Percentiles rank a stretch among this genome's conserved stretches.
These are phyloP conservation scores for Curvularia sp. DNA, from an alignment of 2,329 filamentous ascomycete species.

Conservation along the genomic window DNA sequence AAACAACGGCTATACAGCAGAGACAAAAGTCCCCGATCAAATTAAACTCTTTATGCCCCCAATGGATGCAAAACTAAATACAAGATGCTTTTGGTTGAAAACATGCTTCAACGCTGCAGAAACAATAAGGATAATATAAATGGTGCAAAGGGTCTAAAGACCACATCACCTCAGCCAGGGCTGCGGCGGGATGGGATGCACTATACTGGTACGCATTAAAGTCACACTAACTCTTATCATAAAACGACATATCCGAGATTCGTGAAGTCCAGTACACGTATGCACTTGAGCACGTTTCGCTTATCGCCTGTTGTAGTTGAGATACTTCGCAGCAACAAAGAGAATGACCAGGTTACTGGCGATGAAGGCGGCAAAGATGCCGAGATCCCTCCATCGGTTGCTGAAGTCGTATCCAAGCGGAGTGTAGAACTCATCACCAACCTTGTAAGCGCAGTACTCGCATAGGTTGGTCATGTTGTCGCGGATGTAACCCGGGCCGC, in stretches of 20 bases:
- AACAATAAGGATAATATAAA: not conserved
- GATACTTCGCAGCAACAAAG: slow-evolving; percentile 62
- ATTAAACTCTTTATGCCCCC: not conserved
- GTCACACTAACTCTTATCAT: not conserved
- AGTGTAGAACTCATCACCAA: slow-evolving; percentile 81
- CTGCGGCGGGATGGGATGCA: not conserved
- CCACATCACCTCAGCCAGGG: not conserved
- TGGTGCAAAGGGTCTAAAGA: not conserved
- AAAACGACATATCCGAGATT: not conserved
- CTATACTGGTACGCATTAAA: not conserved
- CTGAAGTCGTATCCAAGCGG: slow-evolving; percentile 70
- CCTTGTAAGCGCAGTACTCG: slow-evolving; percentile 80
- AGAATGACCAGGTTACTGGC: slow-evolving; percentile 75
- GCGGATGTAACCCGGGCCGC: slow-evolving; percentile 75
- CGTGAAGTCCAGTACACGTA: not conserved
- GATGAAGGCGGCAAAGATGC: slow-evolving; percentile 78
- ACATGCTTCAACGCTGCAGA: not conserved
- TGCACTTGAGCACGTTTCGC: not conserved
- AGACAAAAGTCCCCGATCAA: not conserved
- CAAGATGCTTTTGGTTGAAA: not conserved
- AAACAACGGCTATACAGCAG: not conserved
- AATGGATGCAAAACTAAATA: not conserved
- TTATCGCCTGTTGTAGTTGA: slow-evolving; percentile 55
- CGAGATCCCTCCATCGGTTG: slow-evolving; percentile 80
- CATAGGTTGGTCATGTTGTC: slow-evolving; percentile 71